Evolutionary conservation across 352 stramenopile species (phyloP), one percentile per base, ranked within the genome.

Genomic region (Globisporangium middletonii): DNA sequence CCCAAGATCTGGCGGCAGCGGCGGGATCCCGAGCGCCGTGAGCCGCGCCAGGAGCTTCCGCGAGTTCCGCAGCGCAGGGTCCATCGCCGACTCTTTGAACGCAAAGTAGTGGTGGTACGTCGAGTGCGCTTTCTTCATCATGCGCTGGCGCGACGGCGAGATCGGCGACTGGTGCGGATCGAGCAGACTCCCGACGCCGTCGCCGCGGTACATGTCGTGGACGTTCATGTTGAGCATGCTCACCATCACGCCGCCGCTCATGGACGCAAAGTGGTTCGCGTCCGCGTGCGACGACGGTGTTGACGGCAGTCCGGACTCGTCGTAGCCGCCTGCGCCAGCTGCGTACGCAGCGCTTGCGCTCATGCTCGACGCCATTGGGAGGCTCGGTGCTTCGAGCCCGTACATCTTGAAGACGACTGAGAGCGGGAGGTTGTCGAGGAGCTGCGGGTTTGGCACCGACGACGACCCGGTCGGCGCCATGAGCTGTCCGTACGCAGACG

Each of bases 41-140:
- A 99, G 69, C 50, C 95, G 86, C n/a, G 77, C 91, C 0, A 97
- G 33, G 60, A 94, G 56, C 68, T 97, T 95, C n/a, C 84, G 75
- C 28, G 85, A 72, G 57, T 93, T 90, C 46, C 75, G 71, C 6
- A 95, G 70, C 12, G 85, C 85, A 13, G 85, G 85, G 55, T 95
- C 85, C 58, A 88, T 86, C 9, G 80, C 83, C n/a, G 79, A 88
- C 61, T 89, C 79, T 58, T 86, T 86, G 56, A 86, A 85, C n/a
- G 76, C 75, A 46, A 86, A 84, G 53, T 88, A 85, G 58, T 88
- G 78, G 41, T 87, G 74, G 53, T 85, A 83, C 1, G 75, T 81
- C 50, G 75, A 80, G 41, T 86, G 75, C 4, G 63, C 64, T 43
- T 86, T 88, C 64, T 88, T 90, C 18, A 77, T 64, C 64, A 77